A percentile compares a stretch with the other conserved stretches of the same genome.
Conservation (phyloP, 1,139 yeast genomes). For the Pneumocystis canis region DNA sequence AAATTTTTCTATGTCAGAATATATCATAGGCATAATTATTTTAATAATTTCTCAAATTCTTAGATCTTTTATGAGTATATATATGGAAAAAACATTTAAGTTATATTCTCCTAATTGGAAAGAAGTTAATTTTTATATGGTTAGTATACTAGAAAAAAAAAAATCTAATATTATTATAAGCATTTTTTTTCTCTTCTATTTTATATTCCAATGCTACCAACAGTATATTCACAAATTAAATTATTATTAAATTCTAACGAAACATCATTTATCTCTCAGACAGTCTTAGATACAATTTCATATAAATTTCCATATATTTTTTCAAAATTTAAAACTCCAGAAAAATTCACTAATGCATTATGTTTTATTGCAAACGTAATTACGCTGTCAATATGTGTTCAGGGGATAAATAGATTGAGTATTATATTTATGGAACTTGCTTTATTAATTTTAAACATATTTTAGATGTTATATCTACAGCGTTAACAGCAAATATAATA, state of each 20-base stretch:
- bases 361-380: conserved; percentile 33
- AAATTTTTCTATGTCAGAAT: conserved; percentile 13
- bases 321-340: not conserved
- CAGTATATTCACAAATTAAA: conserved; percentile 17
- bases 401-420: conserved; percentile 52
- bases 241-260: conserved; percentile 13
- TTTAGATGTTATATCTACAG: conserved; percentile 31
- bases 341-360: conserved; percentile 19
- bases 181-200: conserved; percentile 47
- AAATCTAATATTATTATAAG: conserved; percentile 1
- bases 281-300: not conserved
- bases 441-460: not conserved
- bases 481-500: conserved; percentile 48
- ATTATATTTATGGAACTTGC: conserved; percentile 15
- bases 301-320: conserved; percentile 2
- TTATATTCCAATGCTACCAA: conserved; percentile 29
- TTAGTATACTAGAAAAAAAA: conserved; percentile 4
- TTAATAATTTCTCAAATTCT: conserved; percentile 36
- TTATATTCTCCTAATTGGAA: conserved; percentile 47
- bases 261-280: conserved; percentile 5
- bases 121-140: conserved; percentile 44
- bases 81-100: conserved; percentile 37
- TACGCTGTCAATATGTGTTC: conserved; percentile 50
- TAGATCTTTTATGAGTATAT: conserved; percentile 41
- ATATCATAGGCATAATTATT: conserved; percentile 33